These are phyloP conservation scores for Xylariaceae sp. DNA, from an alignment of 2,329 filamentous ascomycete genomes.

Conservation along the genomic window DNA sequence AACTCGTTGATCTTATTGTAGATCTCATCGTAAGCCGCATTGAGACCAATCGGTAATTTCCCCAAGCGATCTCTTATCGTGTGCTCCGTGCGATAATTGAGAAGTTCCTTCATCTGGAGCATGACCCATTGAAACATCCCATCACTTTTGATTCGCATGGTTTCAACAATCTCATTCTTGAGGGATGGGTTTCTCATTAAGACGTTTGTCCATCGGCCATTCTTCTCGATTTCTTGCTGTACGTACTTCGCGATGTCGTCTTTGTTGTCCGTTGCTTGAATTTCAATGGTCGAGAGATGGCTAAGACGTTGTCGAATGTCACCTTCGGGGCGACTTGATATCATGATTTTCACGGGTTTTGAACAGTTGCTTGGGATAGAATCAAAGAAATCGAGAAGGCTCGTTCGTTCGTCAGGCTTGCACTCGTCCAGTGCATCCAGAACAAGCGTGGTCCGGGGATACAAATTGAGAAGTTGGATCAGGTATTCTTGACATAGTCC, in stretches of 20 bases:
- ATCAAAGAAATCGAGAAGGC: slow-evolving; percentile 8
- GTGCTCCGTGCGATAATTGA: slow-evolving; percentile 3
- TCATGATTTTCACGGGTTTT: slow-evolving; percentile 10
- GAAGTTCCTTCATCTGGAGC: slow-evolving; percentile 11
- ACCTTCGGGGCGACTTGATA: slow-evolving; percentile 14
- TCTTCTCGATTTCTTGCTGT: slow-evolving; percentile 6
- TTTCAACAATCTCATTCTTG: slow-evolving; percentile 5
- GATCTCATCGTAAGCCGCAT: slow-evolving; percentile 12
- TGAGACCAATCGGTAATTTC: slow-evolving; percentile 8
- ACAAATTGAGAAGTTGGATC: slow-evolving; percentile 2
- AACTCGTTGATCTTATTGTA: background rate
- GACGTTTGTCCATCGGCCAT: slow-evolving; percentile 3
- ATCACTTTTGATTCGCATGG: slow-evolving; percentile 3
- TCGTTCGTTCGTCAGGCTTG: background rate
- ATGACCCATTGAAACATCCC: slow-evolving; percentile 17
- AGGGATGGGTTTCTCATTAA: background rate
- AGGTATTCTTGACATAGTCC: slow-evolving; percentile 6
- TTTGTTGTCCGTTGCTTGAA: slow-evolving; percentile 11
- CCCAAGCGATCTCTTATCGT: slow-evolving; percentile 6
- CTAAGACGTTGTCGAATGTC: slow-evolving; percentile 11
- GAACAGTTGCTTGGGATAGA: slow-evolving; percentile 3
- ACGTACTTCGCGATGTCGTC: slow-evolving; percentile 10
- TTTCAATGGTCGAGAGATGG: slow-evolving; percentile 10
- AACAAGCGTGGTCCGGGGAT: slow-evolving; percentile 6
- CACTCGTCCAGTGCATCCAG: slow-evolving; percentile 13